These are phyloP conservation scores for Zostera marina DNA, from an alignment of 116 monocot genomes.

Conservation along the genomic window DNA sequence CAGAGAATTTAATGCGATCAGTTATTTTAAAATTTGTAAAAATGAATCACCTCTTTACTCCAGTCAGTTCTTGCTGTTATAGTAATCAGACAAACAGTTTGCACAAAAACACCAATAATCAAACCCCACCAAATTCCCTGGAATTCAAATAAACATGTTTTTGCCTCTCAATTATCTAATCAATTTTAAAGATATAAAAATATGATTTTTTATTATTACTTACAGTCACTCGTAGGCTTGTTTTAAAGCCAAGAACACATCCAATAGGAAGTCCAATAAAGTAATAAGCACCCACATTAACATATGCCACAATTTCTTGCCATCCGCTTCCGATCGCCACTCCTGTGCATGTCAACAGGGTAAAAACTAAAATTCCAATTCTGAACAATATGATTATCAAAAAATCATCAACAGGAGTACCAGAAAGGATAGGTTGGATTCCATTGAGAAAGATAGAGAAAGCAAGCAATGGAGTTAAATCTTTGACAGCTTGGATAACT, in stretches of 20 bases:
- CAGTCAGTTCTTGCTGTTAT: constrained; percentile 59
- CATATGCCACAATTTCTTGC: constrained; percentile 63
- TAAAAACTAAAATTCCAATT: too few species aligned
- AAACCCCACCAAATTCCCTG: constrained; percentile 84
- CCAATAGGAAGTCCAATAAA: constrained; percentile 56
- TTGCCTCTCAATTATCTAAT: too few species aligned
- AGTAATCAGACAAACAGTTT: constrained; percentile 33
- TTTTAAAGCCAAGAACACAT: constrained; percentile 68
- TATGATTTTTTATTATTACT: neutral
- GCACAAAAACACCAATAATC: constrained; percentile 61
- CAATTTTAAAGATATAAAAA: too few species aligned
- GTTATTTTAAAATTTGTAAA: neutral
- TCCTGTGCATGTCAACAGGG: constrained; percentile 31
- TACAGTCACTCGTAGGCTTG: constrained; percentile 38
- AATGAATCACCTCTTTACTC: constrained; percentile 14
- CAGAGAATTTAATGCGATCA: neutral
- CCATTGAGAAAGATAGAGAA: constrained; percentile 66
- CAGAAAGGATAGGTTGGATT: constrained; percentile 73
- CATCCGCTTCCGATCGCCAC: constrained; percentile 67
- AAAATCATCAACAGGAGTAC: too few species aligned
- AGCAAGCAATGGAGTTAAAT: constrained; percentile 38
- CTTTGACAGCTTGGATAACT: constrained; percentile 24
- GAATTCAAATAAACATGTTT: neutral
- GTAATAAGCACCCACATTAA: constrained; percentile 73
- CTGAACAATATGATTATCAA: too few species aligned